phyloP scores from a whole-genome alignment of 1,284 basidiomycete genomes.

The Blastosporella zonata region DNA sequence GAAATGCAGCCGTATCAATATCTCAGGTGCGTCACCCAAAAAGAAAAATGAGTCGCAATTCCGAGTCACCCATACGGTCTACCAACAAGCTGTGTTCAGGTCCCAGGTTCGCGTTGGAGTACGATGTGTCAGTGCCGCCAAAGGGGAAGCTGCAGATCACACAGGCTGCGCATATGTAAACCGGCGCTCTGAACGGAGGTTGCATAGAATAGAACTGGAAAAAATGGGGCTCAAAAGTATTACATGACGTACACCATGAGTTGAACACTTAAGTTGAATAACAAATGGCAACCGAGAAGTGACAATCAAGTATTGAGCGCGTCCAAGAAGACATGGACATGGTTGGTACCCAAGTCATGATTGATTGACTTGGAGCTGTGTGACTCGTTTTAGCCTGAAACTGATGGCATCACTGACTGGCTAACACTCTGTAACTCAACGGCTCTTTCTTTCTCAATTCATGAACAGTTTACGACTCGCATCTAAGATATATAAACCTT shows the following conservation, averaged over 20 bases:
- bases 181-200: slow-evolving; percentile 14
- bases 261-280: not conserved
- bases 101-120: not conserved
- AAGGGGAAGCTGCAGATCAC: not conserved
- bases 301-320: no score
- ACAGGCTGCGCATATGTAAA: slow-evolving; percentile 11
- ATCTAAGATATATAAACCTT: slow-evolving; percentile 13
- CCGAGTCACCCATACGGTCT: not conserved
- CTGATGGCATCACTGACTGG: slow-evolving; percentile 11
- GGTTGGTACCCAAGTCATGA: no score
- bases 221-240: no score
- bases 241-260: no score
- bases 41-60: not conserved
- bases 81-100: slow-evolving; percentile 10
- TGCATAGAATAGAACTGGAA: not conserved
- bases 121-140: not conserved
- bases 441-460: no score
- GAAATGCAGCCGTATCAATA: no score
- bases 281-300: not conserved
- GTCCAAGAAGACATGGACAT: not conserved
- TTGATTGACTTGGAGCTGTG: not conserved
- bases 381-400: slow-evolving; percentile 4
- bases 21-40: not conserved
- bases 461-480: not conserved
- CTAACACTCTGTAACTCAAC: no score